These are phyloP conservation scores for Wickerhamiella siamensis DNA, from an alignment of 805 yeast genomes.

Conservation along the genomic window DNA sequence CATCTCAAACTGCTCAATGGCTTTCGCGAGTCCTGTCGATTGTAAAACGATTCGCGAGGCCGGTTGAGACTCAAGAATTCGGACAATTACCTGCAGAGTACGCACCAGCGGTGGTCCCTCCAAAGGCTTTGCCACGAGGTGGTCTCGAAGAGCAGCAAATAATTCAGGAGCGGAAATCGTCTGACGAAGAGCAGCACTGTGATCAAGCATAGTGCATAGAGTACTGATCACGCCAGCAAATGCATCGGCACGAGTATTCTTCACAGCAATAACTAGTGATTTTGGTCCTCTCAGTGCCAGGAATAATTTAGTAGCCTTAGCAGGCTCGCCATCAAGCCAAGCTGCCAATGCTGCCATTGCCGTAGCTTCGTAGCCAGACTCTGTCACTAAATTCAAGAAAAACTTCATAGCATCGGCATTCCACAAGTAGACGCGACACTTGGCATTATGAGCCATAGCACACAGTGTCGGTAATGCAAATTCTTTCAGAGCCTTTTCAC, in stretches of 20 bases:
- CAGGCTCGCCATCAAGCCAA: constrained; percentile 24
- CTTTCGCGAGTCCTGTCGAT: background rate
- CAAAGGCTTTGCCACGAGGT: background rate
- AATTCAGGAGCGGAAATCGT: constrained; percentile 4
- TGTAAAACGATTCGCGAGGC: background rate
- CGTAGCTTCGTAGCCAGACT: constrained; percentile 45
- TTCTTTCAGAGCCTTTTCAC: constrained; percentile 34
- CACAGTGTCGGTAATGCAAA: constrained; percentile 40
- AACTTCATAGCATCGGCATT: constrained; percentile 28
- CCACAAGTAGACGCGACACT: constrained; percentile 28
- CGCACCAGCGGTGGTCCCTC: constrained; percentile 10
- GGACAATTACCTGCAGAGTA: constrained; percentile 9
- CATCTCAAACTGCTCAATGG: background rate
- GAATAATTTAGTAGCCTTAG: constrained; percentile 10
- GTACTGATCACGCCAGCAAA: constrained; percentile 12
- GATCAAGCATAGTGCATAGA: constrained; percentile 9
- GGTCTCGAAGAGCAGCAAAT: constrained; percentile 4
- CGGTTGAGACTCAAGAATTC: constrained; percentile 3
- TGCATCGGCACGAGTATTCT: constrained; percentile 3
- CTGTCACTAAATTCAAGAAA: constrained; percentile 30
- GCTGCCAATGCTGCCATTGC: constrained; percentile 36
- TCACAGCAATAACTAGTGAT: constrained; percentile 6
- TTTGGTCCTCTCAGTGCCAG: constrained; percentile 3
- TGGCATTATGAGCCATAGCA: constrained; percentile 36
- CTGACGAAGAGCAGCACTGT: constrained; percentile 7